Evolutionary conservation across 805 yeast species (phyloP), one percentile per base, ranked within the genome.

Genomic region (Ogataea methylovora): DNA sequence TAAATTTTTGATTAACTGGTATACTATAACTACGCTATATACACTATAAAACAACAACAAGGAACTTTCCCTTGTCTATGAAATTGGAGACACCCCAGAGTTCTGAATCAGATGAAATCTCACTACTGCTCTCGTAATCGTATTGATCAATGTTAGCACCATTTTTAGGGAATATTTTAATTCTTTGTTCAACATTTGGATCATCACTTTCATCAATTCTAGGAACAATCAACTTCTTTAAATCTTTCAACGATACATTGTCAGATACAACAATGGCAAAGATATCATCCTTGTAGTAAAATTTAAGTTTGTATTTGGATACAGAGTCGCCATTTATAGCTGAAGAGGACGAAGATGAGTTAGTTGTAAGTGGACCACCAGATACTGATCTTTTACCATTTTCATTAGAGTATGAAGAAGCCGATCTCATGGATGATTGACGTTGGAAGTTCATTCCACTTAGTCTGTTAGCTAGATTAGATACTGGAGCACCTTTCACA

Each of bases 241-340:
- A 36, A 2, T 51, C 52, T 2, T 29, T 22, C 11, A 60, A 34
- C 2, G 45, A 36, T 10, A 49, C 42, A 25, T 44, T 45, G 3
- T 46, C 46, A 4, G 49, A 39, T n/a, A 60, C 54, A 9, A 48
- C 48, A 18, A 84, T 64, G 2, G 86, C 92, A 62, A 83, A 84
- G 12, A 84, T 84, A 51, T 84, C 94, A 48, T 82, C 92, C 38
- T 77, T 79, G 49, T 75, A 82, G 52, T 79, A 84, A 48, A 84
- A 81, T 53, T 84, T 84, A 33, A 83, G 72, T 54, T 84, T 84
- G 14, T 65, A 60, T 46, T 73, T 74, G 33, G 55, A 28, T 27
- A 50, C 35, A 34, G 40, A 15, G 47, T 50, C 29, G 19, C 36
- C 21, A 15, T 18, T 24, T 20, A 15, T 18, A 6, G 20, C 34